Base-by-base conservation (phyloP, 2,329 filamentous ascomycete species). In the Coniochaeta sp. region DNA sequence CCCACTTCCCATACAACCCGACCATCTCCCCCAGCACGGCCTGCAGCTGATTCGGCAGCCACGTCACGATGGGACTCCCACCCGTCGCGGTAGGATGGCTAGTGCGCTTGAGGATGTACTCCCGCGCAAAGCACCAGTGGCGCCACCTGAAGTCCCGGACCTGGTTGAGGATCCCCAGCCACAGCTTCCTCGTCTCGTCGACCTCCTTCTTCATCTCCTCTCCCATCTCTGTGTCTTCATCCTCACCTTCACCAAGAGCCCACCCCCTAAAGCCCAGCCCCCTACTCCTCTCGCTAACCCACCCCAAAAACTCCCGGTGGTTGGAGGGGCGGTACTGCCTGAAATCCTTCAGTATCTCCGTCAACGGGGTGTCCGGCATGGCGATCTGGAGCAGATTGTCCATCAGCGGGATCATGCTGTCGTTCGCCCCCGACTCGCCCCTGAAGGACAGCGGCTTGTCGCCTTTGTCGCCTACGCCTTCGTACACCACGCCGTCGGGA, bases 361-460 rank as follows among this genome's bases (percentile, higher is more conserved):
- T 96, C 45, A 96, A 81, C 0, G 92, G 92, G 4, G 91, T 96
- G 51, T 83, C 74, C 1, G 92, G 92, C 90, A 96, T 95, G 56
- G 83, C 77, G 42, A 96, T 85, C 65, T 94, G 81, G 52, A 94
- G 79, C 49, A 96, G 78, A 66, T 92, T 91, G 68, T 96, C 92
- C 63, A 92, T 83, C 3, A 96, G 81, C 3, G 92, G 91, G 51
- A 95, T 85, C 77, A 97, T 96, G 71, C 85, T 88, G 72, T 97
- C 92, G 65, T 96, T 96, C 58, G 92, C 92, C 40, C 92, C 92
- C 48, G 85, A 91, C 72, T 96, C 92, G 59, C 92, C 92, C 28
- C 92, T 85, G 79, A 96, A 96, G 52, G 80, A 85, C 66, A 90
- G 72, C 4, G 88, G 86, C 64, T 87, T 66, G 54, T 70, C 68